Base-by-base conservation (phyloP, 345 rosid species). In the Turnera subulata region DNA sequence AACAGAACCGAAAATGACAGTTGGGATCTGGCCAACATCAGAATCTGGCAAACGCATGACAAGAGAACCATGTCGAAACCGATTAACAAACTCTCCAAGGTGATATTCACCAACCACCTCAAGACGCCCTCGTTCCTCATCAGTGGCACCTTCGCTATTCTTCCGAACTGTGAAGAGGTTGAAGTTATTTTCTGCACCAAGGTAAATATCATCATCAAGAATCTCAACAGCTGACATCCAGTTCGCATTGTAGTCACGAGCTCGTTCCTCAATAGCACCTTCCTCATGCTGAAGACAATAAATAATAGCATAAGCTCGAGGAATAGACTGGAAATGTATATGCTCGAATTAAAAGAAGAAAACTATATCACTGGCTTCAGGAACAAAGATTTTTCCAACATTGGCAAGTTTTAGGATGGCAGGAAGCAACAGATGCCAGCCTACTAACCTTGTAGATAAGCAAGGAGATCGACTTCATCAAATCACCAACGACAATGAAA, bases 141-240 rank as follows among this genome's bases (percentile, higher is more conserved):
- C 96, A 1, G 91, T 85, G 26, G 87, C 79, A 37, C 94, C 97
- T 72, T 89, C 94, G 21, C 95, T 94, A 65, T 93, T 87, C 77
- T 84, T 93, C 67, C 86, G 62, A 22, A 89, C 90, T 7, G 95
- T 85, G 62, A 89, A 79, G 29, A 93, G 68, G 75, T 89, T 93
- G 56, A 72, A 93, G 80, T 72, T 80, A 63, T 87, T 85, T 63
- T 89, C 97, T 10, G 95, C 87, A 14, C 96, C 96, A 11, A 89
- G 76, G 72, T 89, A 93, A 1, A 78, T 77, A 65, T 89, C 97
- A 46, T 87, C 92, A 47, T 89, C 95, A 4, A 87, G 88, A 62
- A 89, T 87, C 82, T 84, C 97, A 69, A 93, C 95, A 7, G 90
- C 96, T 15, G 96, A 62, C 96, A 87, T 87, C 99, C 96, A 87